A percentile compares a stretch with the other conserved stretches of the same genome.
Conservation (phyloP, 345 rosid species). For the Citrus medica region DNA sequence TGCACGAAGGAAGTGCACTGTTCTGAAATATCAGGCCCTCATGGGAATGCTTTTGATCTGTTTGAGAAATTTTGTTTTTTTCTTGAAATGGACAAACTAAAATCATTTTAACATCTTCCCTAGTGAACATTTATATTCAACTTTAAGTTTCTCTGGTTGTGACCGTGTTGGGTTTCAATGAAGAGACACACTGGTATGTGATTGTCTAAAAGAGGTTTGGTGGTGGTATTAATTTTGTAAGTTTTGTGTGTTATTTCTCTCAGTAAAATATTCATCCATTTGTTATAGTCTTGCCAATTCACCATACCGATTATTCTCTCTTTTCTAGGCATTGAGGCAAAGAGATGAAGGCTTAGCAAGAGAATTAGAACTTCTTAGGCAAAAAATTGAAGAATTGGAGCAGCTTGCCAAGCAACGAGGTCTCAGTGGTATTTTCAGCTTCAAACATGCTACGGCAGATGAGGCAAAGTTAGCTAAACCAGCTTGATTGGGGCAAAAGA, state of each 20-base stretch:
- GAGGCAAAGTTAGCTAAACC: conserved; percentile 32
- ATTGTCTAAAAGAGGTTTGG: not conserved
- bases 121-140: not conserved
- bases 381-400: conserved; percentile 68
- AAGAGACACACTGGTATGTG: not conserved
- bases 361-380: conserved; percentile 54
- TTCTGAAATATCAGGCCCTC: not conserved
- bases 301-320: not conserved
- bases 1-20: conserved; percentile 1
- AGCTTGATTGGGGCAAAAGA: conserved; percentile 23
- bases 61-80: not conserved
- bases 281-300: not conserved
- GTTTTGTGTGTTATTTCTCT: not conserved
- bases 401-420: conserved; percentile 66
- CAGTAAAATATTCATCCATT: not conserved
- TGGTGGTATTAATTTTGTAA: not conserved
- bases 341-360: conserved; percentile 59
- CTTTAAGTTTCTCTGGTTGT: not conserved
- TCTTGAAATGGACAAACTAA: not conserved
- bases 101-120: not conserved
- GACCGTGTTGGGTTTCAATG: not conserved
- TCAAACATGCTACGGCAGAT: conserved; percentile 34
- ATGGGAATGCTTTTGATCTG: not conserved
- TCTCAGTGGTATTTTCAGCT: conserved; percentile 53
- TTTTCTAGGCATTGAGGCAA: conserved; percentile 50